Base-by-base conservation (phyloP, 2,329 filamentous ascomycete species). In the Anthostomella pinea region DNA sequence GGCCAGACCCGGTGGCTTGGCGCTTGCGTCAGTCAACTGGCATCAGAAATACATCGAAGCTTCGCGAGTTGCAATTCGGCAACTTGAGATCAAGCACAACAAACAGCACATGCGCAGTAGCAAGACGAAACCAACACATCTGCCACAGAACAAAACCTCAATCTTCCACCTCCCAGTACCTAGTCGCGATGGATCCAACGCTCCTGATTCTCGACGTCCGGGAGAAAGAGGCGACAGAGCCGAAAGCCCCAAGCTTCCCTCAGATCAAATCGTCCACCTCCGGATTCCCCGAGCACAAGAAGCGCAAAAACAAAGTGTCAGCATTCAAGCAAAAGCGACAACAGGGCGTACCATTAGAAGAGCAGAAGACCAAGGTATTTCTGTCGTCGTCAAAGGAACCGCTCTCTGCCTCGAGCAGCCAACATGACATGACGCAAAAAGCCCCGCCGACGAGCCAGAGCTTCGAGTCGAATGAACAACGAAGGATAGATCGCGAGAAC, bases 211-310 rank as follows among this genome's bases (percentile, higher is more conserved):
- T 77, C 37, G 90, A 96, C 50, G 80, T 97, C 45, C 75, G 85
- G 53, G 91, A 97, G 67, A 84, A 86, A 45, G 74, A 79, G 28
- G 64, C 77, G 17, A 63, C 69, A 10, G 63, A 70, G 16, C 70
- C 79, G 15, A 81, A 78, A 45, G 73, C 85, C 4, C 81, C 84
- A 7, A 70, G 72, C 24, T 77, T 81, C 8, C 81, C 83, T 10
- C 72, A 73, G 30, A 66, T 77, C 25, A 77, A 77, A 33, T 64
- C 68, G 8, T 67, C 70, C 14, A 63, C 70, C 4, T 81, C 77
- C 9, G 93, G 93, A 1, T 97, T 97, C 51, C 93, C 93, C n/a
- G 79, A 82, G 40, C 90, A 89, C 61, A 93, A 85, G 62, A 88
- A 86, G 59, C 81, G 90, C 48, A 73, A n/a, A n/a, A n/a, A 71